phyloP scores from a whole-genome alignment of 2,329 filamentous ascomycete species.

The Cryphonectria japonica region DNA sequence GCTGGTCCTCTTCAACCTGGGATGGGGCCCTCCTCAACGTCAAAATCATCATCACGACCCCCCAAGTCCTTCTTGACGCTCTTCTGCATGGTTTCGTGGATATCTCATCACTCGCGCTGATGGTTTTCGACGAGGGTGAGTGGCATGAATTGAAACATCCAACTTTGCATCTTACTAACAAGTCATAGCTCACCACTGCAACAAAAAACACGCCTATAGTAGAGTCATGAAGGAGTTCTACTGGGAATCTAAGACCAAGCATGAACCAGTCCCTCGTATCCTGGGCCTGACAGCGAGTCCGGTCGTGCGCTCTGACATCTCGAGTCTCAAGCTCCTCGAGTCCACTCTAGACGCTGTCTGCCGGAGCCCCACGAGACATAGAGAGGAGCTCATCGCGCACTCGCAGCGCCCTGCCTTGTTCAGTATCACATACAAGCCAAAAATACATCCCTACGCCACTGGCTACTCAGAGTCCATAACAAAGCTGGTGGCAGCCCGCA shows the following conservation, averaged over 20 bases:
- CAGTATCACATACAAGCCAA: constrained; percentile 39
- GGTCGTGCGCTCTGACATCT: constrained; percentile 61
- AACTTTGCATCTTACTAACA: not conserved
- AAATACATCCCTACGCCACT: not conserved
- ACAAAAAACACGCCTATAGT: constrained; percentile 64
- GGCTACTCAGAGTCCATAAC: constrained; percentile 44
- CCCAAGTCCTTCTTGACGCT: constrained; percentile 74
- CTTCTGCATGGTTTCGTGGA: constrained; percentile 74
- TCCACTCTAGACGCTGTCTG: constrained; percentile 70
- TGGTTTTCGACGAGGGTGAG: constrained; percentile 84
- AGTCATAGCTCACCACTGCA: constrained; percentile 73
- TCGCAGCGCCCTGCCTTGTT: constrained; percentile 68
- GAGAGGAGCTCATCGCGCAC: constrained; percentile 69
- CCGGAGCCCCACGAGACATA: constrained; percentile 68
- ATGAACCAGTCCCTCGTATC: constrained; percentile 61
- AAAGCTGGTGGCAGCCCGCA: constrained; percentile 47
- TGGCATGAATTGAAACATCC: not conserved
- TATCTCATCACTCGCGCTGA: constrained; percentile 64
- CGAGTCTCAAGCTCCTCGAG: constrained; percentile 66
- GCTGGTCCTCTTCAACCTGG: constrained; percentile 74
- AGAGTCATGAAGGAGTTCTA: constrained; percentile 77
- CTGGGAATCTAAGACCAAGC: constrained; percentile 48
- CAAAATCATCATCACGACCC: constrained; percentile 77
- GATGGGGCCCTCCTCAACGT: constrained; percentile 65
- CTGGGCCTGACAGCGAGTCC: constrained; percentile 84